A percentile compares a stretch with the other conserved stretches of the same genome.
Conservation (phyloP, 1,284 basidiomycete genomes). For the Cutaneotrichosporon mucoides region DNA sequence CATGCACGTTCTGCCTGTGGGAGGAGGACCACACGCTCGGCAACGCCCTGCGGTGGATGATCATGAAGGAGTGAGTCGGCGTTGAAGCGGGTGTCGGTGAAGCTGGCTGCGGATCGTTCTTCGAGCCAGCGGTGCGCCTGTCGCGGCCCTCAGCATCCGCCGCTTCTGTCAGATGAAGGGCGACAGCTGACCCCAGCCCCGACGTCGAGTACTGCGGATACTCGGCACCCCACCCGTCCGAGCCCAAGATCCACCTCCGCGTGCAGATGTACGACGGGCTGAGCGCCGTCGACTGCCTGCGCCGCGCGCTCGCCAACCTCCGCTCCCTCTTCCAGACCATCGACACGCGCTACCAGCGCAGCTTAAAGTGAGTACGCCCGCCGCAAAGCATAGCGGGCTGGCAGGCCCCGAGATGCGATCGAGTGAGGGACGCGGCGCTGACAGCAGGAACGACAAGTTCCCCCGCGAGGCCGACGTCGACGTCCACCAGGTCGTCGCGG, state of each 20-base stretch:
- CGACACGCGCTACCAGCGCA: constrained; percentile 61
- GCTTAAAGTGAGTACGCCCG: constrained; percentile 51
- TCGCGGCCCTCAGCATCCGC: too few species aligned
- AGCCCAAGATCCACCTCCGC: constrained; percentile 90
- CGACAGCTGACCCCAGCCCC: constrained; percentile 59
- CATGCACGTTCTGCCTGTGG: constrained; percentile 86
- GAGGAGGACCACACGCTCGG: constrained; percentile 96
- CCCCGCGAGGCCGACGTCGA: constrained; percentile 45
- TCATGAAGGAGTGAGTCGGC: constrained; percentile 90
- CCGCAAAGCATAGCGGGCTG: too few species aligned
- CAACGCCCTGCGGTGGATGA: constrained; percentile 91
- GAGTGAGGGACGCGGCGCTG: background rate
- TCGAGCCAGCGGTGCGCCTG: too few species aligned
- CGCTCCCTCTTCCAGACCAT: constrained; percentile 68
- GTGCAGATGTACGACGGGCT: constrained; percentile 94
- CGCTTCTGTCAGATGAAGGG: background rate
- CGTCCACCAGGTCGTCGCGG: constrained; percentile 40
- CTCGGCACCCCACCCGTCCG: constrained; percentile 92
- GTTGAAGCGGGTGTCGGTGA: background rate
- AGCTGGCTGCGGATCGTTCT: too few species aligned
- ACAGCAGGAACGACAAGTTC: constrained; percentile 38
- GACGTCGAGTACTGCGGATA: constrained; percentile 99
- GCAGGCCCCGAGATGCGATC: background rate
- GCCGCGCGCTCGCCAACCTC: constrained; percentile 68
- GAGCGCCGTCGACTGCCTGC: constrained; percentile 72